phyloP scores from a whole-genome alignment of 2,329 filamentous ascomycete genomes.

The Calonectria pteridis region DNA sequence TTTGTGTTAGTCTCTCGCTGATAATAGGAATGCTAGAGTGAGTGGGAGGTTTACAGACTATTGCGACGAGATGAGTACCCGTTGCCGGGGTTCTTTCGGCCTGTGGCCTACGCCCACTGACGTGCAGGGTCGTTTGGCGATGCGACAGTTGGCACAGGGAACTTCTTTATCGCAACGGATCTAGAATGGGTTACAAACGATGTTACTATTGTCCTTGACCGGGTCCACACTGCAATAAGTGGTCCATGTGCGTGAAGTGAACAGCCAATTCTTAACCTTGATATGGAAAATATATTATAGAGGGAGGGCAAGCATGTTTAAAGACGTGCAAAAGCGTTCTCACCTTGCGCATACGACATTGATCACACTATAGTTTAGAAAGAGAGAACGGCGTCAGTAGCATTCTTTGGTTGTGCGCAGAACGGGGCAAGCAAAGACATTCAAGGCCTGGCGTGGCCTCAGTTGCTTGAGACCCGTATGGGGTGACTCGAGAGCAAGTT shows the following conservation, averaged over 20 bases:
- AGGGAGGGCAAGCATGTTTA: not conserved
- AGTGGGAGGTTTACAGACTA: conserved; percentile 59
- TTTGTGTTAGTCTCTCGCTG: not conserved
- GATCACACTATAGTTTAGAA: conserved; percentile 55
- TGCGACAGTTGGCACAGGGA: conserved; percentile 70
- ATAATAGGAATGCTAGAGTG: not conserved
- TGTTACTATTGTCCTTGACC: conserved; percentile 35
- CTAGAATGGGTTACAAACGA: conserved; percentile 47
- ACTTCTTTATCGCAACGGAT: conserved; percentile 70
- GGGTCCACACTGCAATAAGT: not conserved
- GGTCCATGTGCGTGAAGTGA: not conserved
- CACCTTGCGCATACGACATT: conserved; percentile 58
- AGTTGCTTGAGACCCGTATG: not conserved
- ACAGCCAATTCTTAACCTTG: not conserved
- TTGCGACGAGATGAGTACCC: conserved; percentile 71
- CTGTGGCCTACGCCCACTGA: conserved; percentile 67
- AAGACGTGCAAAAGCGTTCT: conserved; percentile 33
- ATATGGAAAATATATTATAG: not conserved
- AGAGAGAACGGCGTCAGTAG: not conserved
- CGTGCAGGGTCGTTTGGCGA: conserved; percentile 65
- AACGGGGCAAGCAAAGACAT: conserved; percentile 11
- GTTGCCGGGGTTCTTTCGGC: conserved; percentile 66
- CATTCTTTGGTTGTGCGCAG: not conserved
- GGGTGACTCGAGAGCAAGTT: not conserved
- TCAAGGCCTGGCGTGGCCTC: not conserved